Percentiles rank a stretch among this genome's conserved stretches.
Evolutionary conservation across 371 early-diverging fungal genomes (phyloP).

Genomic region (Batkoa obscura): DNA sequence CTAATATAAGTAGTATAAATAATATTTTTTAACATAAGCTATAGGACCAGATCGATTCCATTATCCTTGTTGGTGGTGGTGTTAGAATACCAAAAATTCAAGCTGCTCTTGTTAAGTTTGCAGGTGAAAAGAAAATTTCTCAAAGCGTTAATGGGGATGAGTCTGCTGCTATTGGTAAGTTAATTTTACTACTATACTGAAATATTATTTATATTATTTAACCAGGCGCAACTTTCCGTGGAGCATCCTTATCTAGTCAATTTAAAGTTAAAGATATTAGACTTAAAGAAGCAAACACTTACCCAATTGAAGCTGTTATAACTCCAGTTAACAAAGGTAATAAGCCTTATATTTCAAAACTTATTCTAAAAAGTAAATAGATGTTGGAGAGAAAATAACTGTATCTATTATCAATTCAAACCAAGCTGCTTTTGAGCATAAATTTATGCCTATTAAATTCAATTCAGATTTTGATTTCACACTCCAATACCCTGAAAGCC

Average conservation of each 20-base stretch:
- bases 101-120: conserved; percentile 32
- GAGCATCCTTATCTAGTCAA: conserved; percentile 66
- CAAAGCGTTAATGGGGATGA: conserved; percentile 90
- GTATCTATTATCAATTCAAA: conserved; percentile 34
- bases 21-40: neutral
- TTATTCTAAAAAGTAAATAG: neutral
- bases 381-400: conserved; percentile 7
- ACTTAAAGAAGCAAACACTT: conserved; percentile 59
- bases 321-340: conserved; percentile 33
- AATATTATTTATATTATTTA: conserved; percentile 90
- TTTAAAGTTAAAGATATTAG: conserved; percentile 72
- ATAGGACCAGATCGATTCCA: conserved; percentile 46
- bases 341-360: conserved; percentile 2
- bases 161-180: conserved; percentile 76
- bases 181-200: no score
- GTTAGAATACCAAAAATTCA: conserved; percentile 78
- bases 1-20: conserved; percentile 1
- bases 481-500: conserved; percentile 32
- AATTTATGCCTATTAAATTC: conserved; percentile 67
- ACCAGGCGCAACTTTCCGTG: conserved; percentile 76
- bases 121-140: conserved; percentile 57
- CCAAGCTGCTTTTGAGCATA: conserved; percentile 49
- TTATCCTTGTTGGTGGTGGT: conserved; percentile 90
- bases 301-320: conserved; percentile 58
- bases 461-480: conserved; percentile 56